phyloP scores from a whole-genome alignment of 2,329 filamentous ascomycete species.

The Calonectria hawksworthii region DNA sequence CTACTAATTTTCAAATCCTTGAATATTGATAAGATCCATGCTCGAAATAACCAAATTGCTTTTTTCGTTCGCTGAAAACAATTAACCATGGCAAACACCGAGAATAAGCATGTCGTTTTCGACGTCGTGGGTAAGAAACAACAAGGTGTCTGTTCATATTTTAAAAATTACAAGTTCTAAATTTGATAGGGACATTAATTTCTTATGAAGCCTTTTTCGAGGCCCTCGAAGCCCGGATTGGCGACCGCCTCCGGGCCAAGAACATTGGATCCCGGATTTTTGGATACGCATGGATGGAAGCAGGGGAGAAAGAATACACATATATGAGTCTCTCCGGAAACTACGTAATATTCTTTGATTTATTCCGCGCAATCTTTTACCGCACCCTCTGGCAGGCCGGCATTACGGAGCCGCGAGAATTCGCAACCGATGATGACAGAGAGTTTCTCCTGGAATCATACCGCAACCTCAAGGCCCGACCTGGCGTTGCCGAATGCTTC shows the following conservation, averaged over 20 bases:
- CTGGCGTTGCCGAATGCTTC: background rate
- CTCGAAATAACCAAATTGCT: background rate
- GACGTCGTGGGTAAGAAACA: slow-evolving; percentile 13
- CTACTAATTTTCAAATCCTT: background rate
- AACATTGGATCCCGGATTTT: background rate
- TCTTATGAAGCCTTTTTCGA: slow-evolving; percentile 10
- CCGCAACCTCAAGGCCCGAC: background rate
- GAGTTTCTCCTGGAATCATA: background rate
- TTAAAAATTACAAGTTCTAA: background rate
- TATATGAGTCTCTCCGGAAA: background rate
- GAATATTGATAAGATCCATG: too few relatives aligned
- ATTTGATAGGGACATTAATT: background rate
- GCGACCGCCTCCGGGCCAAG: background rate
- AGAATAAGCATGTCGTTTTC: slow-evolving; percentile 16
- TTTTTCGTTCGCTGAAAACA: background rate
- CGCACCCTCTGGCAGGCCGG: slow-evolving; percentile 6
- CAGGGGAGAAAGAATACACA: slow-evolving; percentile 15
- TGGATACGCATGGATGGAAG: slow-evolving; percentile 11
- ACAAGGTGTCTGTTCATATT: background rate
- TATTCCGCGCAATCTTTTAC: slow-evolving; percentile 6
- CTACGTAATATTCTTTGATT: background rate
- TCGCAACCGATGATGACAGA: slow-evolving; percentile 9
- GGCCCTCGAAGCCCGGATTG: background rate
- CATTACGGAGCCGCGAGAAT: background rate
- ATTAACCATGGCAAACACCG: background rate